These are phyloP conservation scores for Sphenostylis stenocarpa DNA, from an alignment of 306 rosid species.

Conservation along the genomic window DNA sequence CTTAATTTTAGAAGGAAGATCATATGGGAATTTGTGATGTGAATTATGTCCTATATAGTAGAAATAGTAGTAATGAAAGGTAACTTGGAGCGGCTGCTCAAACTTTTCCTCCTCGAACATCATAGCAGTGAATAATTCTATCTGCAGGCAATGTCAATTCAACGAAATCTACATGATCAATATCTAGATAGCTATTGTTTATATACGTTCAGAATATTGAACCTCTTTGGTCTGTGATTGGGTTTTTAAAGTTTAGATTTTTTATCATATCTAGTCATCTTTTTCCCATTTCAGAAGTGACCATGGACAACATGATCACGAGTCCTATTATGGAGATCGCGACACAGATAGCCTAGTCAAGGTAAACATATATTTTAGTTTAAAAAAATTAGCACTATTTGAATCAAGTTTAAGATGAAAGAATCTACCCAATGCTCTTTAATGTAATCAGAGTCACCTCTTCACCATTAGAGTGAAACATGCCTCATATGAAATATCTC, in stretches of 20 bases:
- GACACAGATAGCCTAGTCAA: conserved; percentile 84
- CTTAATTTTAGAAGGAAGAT: background rate
- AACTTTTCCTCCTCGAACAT: conserved; percentile 20
- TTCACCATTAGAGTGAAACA: conserved; percentile 25
- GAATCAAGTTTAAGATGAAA: conserved; percentile 23
- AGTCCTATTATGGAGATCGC: conserved; percentile 94
- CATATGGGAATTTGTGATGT: conserved; percentile 11
- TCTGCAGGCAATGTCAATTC: conserved; percentile 16
- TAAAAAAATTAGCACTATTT: conserved; percentile 24
- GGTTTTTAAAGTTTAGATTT: conserved; percentile 23
- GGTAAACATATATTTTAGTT: conserved; percentile 48
- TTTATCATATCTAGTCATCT: background rate
- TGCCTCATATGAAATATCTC: conserved; percentile 34
- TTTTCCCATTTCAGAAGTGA: conserved; percentile 60
- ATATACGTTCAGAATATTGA: conserved; percentile 14
- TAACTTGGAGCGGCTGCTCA: background rate
- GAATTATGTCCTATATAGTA: conserved; percentile 23
- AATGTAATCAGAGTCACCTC: conserved; percentile 3
- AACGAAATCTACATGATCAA: conserved; percentile 20
- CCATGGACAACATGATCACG: conserved; percentile 95
- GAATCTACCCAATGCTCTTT: conserved; percentile 8
- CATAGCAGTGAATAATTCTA: conserved; percentile 4
- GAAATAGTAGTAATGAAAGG: conserved; percentile 18
- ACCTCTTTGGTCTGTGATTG: conserved; percentile 6
- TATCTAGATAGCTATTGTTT: background rate